Evolutionary conservation across 2,329 filamentous ascomycete species (phyloP), one percentile per base, ranked within the genome.

Genomic region (Hypocrella siamensis): DNA sequence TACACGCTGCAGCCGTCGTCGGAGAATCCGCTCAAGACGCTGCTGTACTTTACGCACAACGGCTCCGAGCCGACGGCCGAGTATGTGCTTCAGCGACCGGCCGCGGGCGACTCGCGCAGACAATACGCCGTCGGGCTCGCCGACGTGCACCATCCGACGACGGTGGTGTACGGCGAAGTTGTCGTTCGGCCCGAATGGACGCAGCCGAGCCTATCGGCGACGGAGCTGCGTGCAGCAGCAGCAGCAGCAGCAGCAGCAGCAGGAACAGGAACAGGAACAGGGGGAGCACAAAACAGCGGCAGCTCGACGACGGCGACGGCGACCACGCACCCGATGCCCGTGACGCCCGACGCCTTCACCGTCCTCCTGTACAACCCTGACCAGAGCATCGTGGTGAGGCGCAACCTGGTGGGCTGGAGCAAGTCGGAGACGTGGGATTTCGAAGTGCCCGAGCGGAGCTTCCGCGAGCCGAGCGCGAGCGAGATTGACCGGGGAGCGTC

Each of bases 311-410:
- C 67, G n/a, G 26, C 21, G 11, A 76, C 75, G 38, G 79, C 77
- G 12, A 58, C 73, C 62, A 26, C 68, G 56, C 74, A 69, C 16
- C 70, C 68, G 12, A 45, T 80, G 37, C 79, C 86, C 8, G 65
- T 82, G 21, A 69, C 83, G 18, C 86, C 88, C 0, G 75, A 77
- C 35, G 64, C 72, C 32, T 93, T 96, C 52, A 66, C 68, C n/a
- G 67, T 96, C 25, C 79, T 88, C 45, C 74, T 98, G 3, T 96
- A 94, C 63, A 90, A 93, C 50, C 90, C 90, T 0, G 88, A 96
- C 51, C 84, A 90, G 53, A 69, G 79, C 43, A 63, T 96, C 15
- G 45, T 63, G 1, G 69, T 96, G 22, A 75, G 69, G 43, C 70
- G 76, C 45, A 73, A 79, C 42, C 67, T 76, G 26, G 78, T 80